These are phyloP conservation scores for Puccinia novopanici DNA, from an alignment of 1,284 basidiomycete species.

Conservation along the genomic window DNA sequence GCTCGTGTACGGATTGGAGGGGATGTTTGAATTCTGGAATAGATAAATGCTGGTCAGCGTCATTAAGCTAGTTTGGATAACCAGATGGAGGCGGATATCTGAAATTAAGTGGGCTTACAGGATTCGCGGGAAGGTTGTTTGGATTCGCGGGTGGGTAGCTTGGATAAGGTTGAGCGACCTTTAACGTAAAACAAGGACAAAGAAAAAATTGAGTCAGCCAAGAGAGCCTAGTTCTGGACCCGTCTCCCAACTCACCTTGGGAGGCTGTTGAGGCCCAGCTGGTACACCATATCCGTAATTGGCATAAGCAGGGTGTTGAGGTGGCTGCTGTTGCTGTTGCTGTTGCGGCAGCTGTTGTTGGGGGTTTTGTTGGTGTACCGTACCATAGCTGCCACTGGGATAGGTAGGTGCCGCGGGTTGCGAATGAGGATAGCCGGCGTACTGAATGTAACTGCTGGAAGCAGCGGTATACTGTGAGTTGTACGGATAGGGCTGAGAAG, in stretches of 20 bases:
- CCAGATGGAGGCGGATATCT: background rate
- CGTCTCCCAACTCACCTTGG: constrained; percentile 23
- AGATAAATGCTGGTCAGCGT: background rate
- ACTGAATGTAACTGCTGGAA: constrained; percentile 24
- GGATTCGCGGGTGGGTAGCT: constrained; percentile 16
- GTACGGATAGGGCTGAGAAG: constrained; percentile 41
- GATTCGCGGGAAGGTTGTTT: constrained; percentile 31
- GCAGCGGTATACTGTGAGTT: constrained; percentile 13
- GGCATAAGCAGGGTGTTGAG: constrained; percentile 46
- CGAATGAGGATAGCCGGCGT: constrained; percentile 9
- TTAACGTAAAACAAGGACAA: background rate
- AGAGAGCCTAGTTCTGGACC: background rate
- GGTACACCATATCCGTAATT: constrained; percentile 48
- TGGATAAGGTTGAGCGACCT: constrained; percentile 34
- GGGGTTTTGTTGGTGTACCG: background rate
- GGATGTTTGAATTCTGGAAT: constrained; percentile 23
- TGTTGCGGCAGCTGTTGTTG: constrained; percentile 27
- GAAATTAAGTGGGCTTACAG: background rate
- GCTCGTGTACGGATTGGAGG: constrained; percentile 30
- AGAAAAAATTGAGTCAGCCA: background rate
- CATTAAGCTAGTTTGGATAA: background rate
- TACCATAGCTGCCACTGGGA: background rate
- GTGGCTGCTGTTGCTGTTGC: background rate
- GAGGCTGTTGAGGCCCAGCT: constrained; percentile 37
- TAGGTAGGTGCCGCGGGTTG: background rate